Evolutionary conservation across 1,284 basidiomycete species (phyloP).

Genomic region (Ustilago shanxiensis): DNA sequence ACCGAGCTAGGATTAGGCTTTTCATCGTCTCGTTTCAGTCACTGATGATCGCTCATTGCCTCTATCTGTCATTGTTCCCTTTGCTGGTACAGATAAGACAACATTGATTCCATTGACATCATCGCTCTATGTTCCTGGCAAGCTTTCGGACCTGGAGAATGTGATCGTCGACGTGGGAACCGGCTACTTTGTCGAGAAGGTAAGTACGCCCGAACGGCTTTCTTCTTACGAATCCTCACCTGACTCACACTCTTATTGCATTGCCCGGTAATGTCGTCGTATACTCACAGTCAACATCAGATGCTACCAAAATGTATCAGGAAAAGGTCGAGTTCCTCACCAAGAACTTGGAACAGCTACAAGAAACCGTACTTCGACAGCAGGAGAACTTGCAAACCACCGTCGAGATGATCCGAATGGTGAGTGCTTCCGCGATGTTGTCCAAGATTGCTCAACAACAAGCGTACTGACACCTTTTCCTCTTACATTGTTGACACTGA

Average conservation of each 20-base stretch:
- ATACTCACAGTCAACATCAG: slow-evolving; percentile 48
- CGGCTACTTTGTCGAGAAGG: slow-evolving; percentile 96
- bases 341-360: slow-evolving; percentile 66
- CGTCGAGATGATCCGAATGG: slow-evolving; percentile 63
- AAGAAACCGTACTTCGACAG: slow-evolving; percentile 66
- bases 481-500: not conserved
- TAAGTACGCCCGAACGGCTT: slow-evolving; percentile 67
- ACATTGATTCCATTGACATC: slow-evolving; percentile 92
- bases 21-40: not conserved
- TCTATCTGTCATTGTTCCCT: not conserved
- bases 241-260: not conserved
- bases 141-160: slow-evolving; percentile 82
- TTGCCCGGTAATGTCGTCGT: not conserved
- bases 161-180: slow-evolving; percentile 97
- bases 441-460: not conserved
- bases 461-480: not conserved
- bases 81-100: slow-evolving; percentile 77
- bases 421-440: slow-evolving; percentile 31
- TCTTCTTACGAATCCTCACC: too few species aligned
- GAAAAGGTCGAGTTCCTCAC: slow-evolving; percentile 64
- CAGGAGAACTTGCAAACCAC: slow-evolving; percentile 68
- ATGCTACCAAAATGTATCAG: slow-evolving; percentile 62
- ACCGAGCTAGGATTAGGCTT: too few species aligned
- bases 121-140: slow-evolving; percentile 94
- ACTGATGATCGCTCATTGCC: not conserved